phyloP scores from a whole-genome alignment of 2,329 filamentous ascomycete species.

The Dryadomyces quercus-mongolicae region DNA sequence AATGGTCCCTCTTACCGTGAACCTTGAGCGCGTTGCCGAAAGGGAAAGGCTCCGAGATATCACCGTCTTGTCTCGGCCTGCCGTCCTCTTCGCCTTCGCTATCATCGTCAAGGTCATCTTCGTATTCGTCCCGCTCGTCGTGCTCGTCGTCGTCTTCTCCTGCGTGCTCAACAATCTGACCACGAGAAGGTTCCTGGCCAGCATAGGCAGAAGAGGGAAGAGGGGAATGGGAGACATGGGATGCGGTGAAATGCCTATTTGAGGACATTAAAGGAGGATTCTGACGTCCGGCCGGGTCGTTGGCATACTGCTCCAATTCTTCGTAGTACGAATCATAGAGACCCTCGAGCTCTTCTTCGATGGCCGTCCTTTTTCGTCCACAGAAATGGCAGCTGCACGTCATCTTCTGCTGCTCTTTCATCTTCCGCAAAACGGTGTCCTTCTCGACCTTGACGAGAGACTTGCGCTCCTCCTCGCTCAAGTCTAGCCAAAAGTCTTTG shows the following conservation, averaged over 20 bases:
- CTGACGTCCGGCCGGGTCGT: conserved; percentile 52
- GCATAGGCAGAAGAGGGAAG: conserved; percentile 45
- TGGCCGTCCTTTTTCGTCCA: conserved; percentile 88
- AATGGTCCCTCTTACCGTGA: conserved; percentile 45
- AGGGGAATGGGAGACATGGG: conserved; percentile 43
- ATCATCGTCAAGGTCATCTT: conserved; percentile 40
- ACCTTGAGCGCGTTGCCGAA: conserved; percentile 97
- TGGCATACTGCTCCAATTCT: conserved; percentile 93
- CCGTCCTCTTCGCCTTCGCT: conserved; percentile 59
- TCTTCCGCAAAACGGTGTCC: conserved; percentile 93
- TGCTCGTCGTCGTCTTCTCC: conserved; percentile 42
- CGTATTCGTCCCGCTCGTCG: conserved; percentile 43
- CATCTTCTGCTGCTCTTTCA: conserved; percentile 99
- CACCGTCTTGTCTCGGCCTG: conserved; percentile 48
- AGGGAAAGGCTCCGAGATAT: conserved; percentile 80
- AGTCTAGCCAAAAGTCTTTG: conserved; percentile 92
- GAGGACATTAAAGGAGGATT: conserved; percentile 58
- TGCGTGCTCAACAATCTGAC: conserved; percentile 59
- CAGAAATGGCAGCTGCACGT: conserved; percentile 98
- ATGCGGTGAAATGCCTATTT: conserved; percentile 49
- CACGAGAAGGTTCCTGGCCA: conserved; percentile 59
- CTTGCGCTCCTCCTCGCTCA: conserved; percentile 89
- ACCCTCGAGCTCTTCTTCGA: conserved; percentile 94
- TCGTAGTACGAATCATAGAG: conserved; percentile 98
- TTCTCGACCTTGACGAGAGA: conserved; percentile 97